Evolutionary conservation across 1,284 basidiomycete species (phyloP).

Genomic region (Peniophora sp.): DNA sequence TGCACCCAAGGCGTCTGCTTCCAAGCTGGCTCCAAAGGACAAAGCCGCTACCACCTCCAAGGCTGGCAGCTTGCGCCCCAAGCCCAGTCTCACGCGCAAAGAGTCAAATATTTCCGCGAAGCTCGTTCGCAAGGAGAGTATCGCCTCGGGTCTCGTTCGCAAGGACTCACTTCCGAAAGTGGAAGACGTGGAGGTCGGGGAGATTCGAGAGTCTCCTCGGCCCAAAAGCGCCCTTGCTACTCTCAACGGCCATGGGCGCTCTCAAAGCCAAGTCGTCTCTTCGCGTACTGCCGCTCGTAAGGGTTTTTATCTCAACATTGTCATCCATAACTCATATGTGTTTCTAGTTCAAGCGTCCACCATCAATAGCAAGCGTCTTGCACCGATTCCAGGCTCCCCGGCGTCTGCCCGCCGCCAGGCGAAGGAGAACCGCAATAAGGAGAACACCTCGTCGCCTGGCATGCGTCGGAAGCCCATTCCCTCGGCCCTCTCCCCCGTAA

Average conservation of each 20-base stretch:
- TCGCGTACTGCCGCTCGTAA: background rate
- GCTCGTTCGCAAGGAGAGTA: too few relatives aligned
- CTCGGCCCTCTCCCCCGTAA: slow-evolving; percentile 11
- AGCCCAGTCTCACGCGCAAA: too few relatives aligned
- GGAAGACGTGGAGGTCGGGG: too few relatives aligned
- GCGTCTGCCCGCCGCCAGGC: slow-evolving; percentile 3
- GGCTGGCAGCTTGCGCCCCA: background rate
- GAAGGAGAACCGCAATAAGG: slow-evolving; percentile 13
- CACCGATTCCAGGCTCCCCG: slow-evolving; percentile 19
- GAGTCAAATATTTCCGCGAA: too few relatives aligned
- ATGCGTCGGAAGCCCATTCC: slow-evolving; percentile 16
- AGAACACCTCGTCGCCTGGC: slow-evolving; percentile 16
- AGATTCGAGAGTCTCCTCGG: too few relatives aligned
- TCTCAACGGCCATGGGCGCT: slow-evolving; percentile 15
- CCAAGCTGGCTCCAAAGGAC: slow-evolving; percentile 6
- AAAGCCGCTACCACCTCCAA: slow-evolving; percentile 6
- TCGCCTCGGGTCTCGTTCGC: background rate
- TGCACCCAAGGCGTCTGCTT: background rate
- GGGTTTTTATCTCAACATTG: background rate
- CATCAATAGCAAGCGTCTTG: slow-evolving; percentile 15
- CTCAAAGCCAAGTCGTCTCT: slow-evolving; percentile 17
- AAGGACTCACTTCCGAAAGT: too few relatives aligned
- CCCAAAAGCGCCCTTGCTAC: too few relatives aligned
- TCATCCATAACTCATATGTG: background rate
- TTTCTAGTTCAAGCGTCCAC: background rate